phyloP scores from a whole-genome alignment of 495 filamentous ascomycete species.

The Massariosphaeria phaeospora region DNA sequence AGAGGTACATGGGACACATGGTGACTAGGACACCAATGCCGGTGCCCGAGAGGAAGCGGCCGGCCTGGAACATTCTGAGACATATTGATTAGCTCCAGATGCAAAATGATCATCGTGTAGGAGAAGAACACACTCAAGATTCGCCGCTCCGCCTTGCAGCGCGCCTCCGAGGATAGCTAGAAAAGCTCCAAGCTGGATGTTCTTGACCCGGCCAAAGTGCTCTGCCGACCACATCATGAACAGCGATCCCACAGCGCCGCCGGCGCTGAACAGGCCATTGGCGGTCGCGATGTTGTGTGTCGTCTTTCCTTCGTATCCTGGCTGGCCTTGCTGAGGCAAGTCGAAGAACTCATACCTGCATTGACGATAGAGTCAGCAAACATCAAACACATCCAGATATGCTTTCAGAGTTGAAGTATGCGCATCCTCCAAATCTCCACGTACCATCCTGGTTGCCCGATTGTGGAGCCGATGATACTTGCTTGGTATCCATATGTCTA shows the following conservation, averaged over 20 bases:
- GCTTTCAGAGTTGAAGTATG: too few species aligned
- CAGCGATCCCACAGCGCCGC: conserved; percentile 19
- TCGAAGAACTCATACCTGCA: conserved; percentile 9
- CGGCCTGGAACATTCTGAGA: too few species aligned
- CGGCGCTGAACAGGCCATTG: conserved; percentile 25
- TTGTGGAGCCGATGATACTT: conserved; percentile 9
- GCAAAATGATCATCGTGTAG: background rate
- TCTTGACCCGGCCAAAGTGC: conserved; percentile 2
- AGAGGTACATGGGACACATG: conserved; percentile 44
- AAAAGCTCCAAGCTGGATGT: conserved; percentile 1
- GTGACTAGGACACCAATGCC: conserved; percentile 40
- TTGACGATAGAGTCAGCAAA: too few species aligned
- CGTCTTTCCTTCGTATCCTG: conserved; percentile 3
- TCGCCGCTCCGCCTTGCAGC: conserved; percentile 3
- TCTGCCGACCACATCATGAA: conserved; percentile 24
- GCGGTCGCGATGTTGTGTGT: conserved; percentile 22
- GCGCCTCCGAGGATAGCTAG: conserved; percentile 5
- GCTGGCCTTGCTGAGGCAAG: background rate
- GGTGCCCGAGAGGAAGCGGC: conserved; percentile 41
- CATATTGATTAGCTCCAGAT: too few species aligned
- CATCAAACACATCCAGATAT: too few species aligned
- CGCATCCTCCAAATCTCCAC: too few species aligned
- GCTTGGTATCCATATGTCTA: conserved; percentile 13
- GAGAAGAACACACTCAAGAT: background rate
- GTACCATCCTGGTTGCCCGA: conserved; percentile 14